These are phyloP conservation scores for Cystobasidiaceae sp. DNA, from an alignment of 1,284 basidiomycete genomes.

Conservation along the genomic window DNA sequence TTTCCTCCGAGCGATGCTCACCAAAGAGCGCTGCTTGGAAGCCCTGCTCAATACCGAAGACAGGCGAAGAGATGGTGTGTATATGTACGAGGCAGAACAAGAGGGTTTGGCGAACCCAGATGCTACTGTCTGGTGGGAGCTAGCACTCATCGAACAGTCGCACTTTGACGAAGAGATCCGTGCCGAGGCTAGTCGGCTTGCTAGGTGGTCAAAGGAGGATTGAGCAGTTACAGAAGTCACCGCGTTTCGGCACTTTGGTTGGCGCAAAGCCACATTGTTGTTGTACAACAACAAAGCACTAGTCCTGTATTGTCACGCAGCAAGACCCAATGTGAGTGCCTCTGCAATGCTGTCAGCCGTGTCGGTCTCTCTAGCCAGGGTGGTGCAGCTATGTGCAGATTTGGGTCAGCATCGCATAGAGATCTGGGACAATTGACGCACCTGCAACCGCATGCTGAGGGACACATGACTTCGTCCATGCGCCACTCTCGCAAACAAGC, in stretches of 20 bases:
- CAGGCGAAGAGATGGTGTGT: constrained; percentile 69
- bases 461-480: constrained; percentile 12
- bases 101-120: constrained; percentile 61
- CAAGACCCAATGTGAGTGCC: too few relatives aligned
- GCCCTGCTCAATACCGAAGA: constrained; percentile 81
- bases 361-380: background rate
- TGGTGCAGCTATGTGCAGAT: background rate
- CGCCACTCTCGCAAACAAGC: constrained; percentile 18
- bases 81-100: constrained; percentile 75
- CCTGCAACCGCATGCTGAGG: constrained; percentile 26
- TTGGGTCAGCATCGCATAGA: background rate
- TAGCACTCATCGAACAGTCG: constrained; percentile 43
- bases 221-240: background rate
- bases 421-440: background rate
- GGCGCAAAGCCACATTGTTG: background rate
- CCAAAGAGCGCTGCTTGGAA: constrained; percentile 72
- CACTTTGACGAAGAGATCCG: constrained; percentile 49
- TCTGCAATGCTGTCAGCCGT: background rate
- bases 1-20: constrained; percentile 66
- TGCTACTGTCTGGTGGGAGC: constrained; percentile 49
- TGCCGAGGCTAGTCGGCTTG: constrained; percentile 45
- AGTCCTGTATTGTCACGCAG: too few relatives aligned
- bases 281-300: background rate
- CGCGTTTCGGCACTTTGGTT: too few relatives aligned
- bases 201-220: constrained; percentile 18